These are phyloP conservation scores for Annona cherimola DNA, from an alignment of 164 flowering plant genomes.

Conservation along the genomic window DNA sequence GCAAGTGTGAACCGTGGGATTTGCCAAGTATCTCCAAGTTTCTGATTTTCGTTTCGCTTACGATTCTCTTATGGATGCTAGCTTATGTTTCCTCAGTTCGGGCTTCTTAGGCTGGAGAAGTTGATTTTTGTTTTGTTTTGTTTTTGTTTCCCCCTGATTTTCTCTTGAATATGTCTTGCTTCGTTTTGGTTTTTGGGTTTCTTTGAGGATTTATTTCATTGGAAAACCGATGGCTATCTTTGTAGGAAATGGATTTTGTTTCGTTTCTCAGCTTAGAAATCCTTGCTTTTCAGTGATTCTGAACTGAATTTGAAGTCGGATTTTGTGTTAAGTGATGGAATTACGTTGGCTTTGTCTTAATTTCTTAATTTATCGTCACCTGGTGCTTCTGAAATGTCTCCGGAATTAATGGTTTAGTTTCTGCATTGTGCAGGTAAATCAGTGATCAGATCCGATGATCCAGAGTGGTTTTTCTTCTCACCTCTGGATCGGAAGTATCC, in stretches of 20 bases:
- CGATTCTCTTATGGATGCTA: background rate
- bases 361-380: too few relatives aligned
- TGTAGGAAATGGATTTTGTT: background rate
- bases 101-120: background rate
- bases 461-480: slow-evolving; percentile 90
- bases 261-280: too few relatives aligned
- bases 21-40: slow-evolving; percentile 42
- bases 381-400: background rate
- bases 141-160: background rate
- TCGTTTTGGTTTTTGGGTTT: too few relatives aligned
- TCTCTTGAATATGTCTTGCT: background rate
- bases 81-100: background rate
- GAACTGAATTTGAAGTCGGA: too few relatives aligned
- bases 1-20: slow-evolving; percentile 82
- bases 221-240: too few relatives aligned
- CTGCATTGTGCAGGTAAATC: slow-evolving; percentile 36
- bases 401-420: background rate
- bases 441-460: slow-evolving; percentile 43
- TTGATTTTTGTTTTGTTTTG: background rate
- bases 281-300: too few relatives aligned
- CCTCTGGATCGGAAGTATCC: slow-evolving; percentile 74
- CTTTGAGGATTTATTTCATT: background rate
- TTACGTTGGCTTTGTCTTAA: too few relatives aligned
- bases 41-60: background rate
- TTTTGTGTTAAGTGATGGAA: too few relatives aligned